These are phyloP conservation scores for Verticillium tricorpus DNA, from an alignment of 2,329 filamentous ascomycete species.

Conservation along the genomic window DNA sequence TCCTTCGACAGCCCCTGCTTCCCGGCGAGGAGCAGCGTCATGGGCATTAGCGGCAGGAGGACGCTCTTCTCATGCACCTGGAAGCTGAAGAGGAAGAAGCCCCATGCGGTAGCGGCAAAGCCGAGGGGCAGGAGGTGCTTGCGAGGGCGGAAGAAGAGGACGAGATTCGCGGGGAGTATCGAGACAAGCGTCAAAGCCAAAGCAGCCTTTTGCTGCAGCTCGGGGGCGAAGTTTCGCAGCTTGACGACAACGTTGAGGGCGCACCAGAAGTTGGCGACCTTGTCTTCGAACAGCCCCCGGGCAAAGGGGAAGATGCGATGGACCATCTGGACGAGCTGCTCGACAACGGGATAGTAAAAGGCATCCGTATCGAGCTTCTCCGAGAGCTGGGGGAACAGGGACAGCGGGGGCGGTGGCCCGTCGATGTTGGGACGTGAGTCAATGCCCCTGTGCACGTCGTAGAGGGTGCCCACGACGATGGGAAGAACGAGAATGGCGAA, in stretches of 20 bases:
- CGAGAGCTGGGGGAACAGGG: conserved; percentile 55
- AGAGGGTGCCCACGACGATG: conserved; percentile 65
- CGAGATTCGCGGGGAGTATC: conserved; percentile 72
- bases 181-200: conserved; percentile 69
- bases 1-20: conserved; percentile 72
- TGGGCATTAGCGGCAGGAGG: conserved; percentile 84
- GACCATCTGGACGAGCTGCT: conserved; percentile 78
- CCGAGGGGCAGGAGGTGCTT: conserved; percentile 75
- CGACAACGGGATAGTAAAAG: conserved; percentile 67
- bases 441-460: conserved; percentile 63
- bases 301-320: conserved; percentile 96
- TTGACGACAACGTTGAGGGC: conserved; percentile 87
- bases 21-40: conserved; percentile 81
- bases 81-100: conserved; percentile 95
- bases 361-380: conserved; percentile 58
- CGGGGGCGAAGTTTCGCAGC: conserved; percentile 67
- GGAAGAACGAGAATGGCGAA: conserved; percentile 76
- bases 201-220: conserved; percentile 70
- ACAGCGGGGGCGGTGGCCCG: conserved; percentile 56
- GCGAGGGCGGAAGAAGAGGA: conserved; percentile 74
- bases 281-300: conserved; percentile 95
- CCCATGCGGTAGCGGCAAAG: conserved; percentile 84
- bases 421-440: conserved; percentile 51
- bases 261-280: conserved; percentile 98
- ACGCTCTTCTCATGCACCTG: conserved; percentile 99